A percentile compares a stretch with the other conserved stretches of the same genome.
Conservation (phyloP, 345 rosid genomes). For the Eucalyptus polybractea region DNA sequence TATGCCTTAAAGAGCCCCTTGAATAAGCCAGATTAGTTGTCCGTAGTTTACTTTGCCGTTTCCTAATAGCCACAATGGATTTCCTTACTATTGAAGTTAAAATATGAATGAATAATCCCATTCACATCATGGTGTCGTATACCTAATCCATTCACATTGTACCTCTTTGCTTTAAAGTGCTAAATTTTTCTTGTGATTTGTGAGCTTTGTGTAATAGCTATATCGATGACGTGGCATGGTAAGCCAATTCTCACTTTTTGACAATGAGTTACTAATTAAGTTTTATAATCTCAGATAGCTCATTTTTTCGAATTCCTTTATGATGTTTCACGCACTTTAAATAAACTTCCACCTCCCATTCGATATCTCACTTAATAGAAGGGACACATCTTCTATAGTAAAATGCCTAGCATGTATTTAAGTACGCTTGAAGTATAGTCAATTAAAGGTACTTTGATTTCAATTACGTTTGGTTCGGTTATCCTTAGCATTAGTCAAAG, state of each 20-base stretch:
- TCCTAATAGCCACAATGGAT: neutral
- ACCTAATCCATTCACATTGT: neutral
- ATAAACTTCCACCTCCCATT: neutral
- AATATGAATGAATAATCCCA: neutral
- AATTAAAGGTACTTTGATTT: neutral
- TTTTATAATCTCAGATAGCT: no score
- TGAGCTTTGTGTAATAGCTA: neutral
- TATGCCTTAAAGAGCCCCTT: neutral
- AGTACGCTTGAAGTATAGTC: neutral
- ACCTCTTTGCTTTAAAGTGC: neutral
- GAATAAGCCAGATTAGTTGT: neutral
- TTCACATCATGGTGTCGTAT: neutral
- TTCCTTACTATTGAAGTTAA: neutral
- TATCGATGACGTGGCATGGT: rapidly evolving
- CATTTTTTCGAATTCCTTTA: no score
- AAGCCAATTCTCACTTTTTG: no score
- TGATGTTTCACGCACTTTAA: no score
- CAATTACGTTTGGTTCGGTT: neutral
- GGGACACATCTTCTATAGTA: neutral
- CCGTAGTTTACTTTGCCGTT: neutral
- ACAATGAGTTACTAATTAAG: rapidly evolving
- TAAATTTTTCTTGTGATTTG: neutral
- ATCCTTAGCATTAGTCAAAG: neutral
- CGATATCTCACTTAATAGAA: neutral
- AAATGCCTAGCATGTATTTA: no score